Conservation (phyloP, 805 yeast genomes). For the Candida hungchunana region DNA sequence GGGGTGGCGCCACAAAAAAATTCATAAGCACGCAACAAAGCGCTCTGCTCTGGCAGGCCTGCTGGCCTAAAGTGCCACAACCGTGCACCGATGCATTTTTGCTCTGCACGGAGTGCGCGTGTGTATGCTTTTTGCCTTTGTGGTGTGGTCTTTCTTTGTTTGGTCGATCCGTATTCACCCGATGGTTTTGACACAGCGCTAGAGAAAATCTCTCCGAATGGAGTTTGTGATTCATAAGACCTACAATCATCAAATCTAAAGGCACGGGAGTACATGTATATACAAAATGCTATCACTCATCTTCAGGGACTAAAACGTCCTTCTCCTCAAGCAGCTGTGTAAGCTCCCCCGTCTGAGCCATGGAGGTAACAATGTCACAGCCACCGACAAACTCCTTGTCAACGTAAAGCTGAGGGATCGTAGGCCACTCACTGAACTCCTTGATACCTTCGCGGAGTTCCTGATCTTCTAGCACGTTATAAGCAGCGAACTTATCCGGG, state of each 20-base stretch:
- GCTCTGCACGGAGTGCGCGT: neutral
- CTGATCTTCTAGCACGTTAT: conserved; percentile 90
- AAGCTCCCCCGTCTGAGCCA: conserved; percentile 91
- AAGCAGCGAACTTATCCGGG: conserved; percentile 94
- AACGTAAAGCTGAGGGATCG: conserved; percentile 94
- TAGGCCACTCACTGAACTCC: conserved; percentile 96
- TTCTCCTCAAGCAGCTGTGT: conserved; percentile 78
- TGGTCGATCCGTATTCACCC: neutral
- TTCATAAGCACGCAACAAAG: neutral
- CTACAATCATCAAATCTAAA: conserved; percentile 5
- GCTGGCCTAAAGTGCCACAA: no score
- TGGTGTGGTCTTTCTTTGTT: no score
- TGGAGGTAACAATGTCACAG: conserved; percentile 87
- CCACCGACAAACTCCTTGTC: conserved; percentile 94
- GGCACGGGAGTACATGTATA: conserved; percentile 1
- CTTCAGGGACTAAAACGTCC: conserved; percentile 75
- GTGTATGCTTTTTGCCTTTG: no score
- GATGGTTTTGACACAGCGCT: neutral
- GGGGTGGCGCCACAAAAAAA: neutral
- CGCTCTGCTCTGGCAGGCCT: no score
- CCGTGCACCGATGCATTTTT: no score
- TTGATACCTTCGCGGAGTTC: conserved; percentile 94
- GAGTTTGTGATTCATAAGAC: conserved; percentile 33
- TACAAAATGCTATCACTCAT: conserved; percentile 29
- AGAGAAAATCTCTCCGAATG: conserved; percentile 28